These are phyloP conservation scores for Fragosphaeria purpurea DNA, from an alignment of 2,329 filamentous ascomycete species.

Conservation along the genomic window DNA sequence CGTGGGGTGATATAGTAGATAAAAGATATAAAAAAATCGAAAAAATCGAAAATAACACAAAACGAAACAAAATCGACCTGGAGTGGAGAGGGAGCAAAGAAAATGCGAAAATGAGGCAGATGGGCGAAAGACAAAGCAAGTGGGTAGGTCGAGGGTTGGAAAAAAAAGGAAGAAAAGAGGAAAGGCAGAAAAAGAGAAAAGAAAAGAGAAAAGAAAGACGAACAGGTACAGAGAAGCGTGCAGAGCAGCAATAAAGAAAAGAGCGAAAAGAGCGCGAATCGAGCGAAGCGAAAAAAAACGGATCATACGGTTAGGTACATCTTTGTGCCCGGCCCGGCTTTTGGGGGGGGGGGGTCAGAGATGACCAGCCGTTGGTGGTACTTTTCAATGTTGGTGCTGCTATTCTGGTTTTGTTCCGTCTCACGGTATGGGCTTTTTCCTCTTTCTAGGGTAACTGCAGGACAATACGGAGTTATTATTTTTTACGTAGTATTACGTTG, in stretches of 20 bases:
- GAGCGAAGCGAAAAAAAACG: conserved; percentile 4
- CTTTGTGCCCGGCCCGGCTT: no score
- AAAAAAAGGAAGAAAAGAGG: not conserved
- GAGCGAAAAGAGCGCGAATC: conserved; percentile 9
- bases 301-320: no score
- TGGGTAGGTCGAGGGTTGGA: conserved; percentile 4
- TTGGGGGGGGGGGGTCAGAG: conserved; percentile 8
- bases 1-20: no score
- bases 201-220: not conserved
- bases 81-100: not conserved
- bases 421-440: no score
- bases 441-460: no score
- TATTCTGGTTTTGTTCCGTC: no score
- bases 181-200: not conserved
- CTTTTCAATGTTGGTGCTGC: no score
- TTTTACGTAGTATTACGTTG: no score
- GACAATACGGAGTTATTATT: no score
- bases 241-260: conserved; percentile 9
- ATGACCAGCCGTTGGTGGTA: no score
- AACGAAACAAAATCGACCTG: not conserved
- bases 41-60: no score
- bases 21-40: no score
- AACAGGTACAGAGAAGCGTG: not conserved
- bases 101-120: not conserved
- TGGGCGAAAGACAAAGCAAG: not conserved